Evolutionary conservation across 345 rosid genomes (phyloP).

Genomic region (Excoecaria cochinchinensis): DNA sequence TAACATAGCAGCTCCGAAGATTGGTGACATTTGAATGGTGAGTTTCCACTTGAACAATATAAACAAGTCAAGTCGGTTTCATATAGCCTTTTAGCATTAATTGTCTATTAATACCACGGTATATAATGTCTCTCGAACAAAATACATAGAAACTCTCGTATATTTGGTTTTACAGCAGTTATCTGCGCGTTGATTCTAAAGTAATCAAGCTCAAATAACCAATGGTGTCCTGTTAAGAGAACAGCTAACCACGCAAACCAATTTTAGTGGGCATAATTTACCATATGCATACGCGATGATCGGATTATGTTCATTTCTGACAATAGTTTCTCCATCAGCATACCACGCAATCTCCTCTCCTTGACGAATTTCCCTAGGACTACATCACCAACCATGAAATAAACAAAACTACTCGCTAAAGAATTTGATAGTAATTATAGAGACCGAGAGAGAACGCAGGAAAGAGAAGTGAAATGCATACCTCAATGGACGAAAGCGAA

Average conservation of each 20-base stretch:
- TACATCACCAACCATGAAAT: slow-evolving; percentile 29
- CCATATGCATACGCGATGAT: slow-evolving; percentile 95
- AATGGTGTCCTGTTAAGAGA: not conserved
- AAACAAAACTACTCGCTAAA: slow-evolving; percentile 17
- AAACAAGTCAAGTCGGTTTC: not conserved
- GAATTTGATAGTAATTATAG: not conserved
- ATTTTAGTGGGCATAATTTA: slow-evolving; percentile 27
- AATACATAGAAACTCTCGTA: not conserved
- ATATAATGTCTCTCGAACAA: not conserved
- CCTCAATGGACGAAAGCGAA: slow-evolving; percentile 98
- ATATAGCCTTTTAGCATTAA: not conserved
- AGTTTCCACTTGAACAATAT: not conserved
- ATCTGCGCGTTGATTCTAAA: not conserved
- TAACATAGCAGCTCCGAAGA: not conserved
- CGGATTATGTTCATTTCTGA: slow-evolving; percentile 82
- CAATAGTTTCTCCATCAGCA: slow-evolving; percentile 95
- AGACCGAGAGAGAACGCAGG: not conserved
- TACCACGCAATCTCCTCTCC: slow-evolving; percentile 99
- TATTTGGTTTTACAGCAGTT: not conserved
- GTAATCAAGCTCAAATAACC: slow-evolving; percentile 5
- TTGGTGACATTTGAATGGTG: not conserved
- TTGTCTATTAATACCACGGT: not conserved
- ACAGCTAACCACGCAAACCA: not conserved
- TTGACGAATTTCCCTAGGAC: slow-evolving; percentile 94
- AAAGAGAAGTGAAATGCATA: slow-evolving; percentile 23